Percentiles rank a stretch among this genome's conserved stretches.
phyloP scores from a whole-genome alignment of 177 flowering plant genomes.

The Vitis hybrid region DNA sequence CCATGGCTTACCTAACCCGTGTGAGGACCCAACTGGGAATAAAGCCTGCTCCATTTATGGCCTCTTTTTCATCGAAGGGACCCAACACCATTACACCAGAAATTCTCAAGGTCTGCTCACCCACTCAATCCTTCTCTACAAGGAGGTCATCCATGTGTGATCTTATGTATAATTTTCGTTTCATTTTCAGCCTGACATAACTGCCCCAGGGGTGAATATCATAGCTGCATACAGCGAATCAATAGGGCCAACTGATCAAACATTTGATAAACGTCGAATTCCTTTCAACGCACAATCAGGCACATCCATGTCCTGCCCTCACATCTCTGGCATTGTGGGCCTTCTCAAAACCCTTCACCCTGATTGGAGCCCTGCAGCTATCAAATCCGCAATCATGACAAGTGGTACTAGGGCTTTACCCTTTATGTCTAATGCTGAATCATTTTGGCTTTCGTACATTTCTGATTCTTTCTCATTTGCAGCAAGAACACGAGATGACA shows the following conservation, averaged over 20 bases:
- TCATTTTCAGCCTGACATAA: slow-evolving; percentile 10
- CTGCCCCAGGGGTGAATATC: slow-evolving; percentile 14
- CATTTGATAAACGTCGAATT: neutral
- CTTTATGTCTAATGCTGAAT: neutral
- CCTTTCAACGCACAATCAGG: slow-evolving; percentile 6
- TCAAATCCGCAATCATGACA: slow-evolving; percentile 33
- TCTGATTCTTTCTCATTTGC: slow-evolving; percentile 3
- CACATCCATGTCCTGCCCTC: slow-evolving; percentile 33
- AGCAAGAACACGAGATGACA: slow-evolving; percentile 34
- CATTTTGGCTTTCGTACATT: neutral
- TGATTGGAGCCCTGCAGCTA: slow-evolving; percentile 31
- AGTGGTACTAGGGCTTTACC: slow-evolving; percentile 5
- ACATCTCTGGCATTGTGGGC: slow-evolving; percentile 27
- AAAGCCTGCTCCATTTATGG: slow-evolving; percentile 37
- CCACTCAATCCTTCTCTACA: no score
- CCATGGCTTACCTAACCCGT: slow-evolving; percentile 20
- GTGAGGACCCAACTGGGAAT: slow-evolving; percentile 18
- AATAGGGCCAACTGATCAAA: neutral
- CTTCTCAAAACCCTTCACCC: slow-evolving; percentile 31
- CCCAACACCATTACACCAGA: slow-evolving; percentile 36
- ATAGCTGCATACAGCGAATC: slow-evolving; percentile 9
- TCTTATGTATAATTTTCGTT: neutral
- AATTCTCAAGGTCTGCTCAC: slow-evolving; percentile 30
- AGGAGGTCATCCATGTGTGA: no score
- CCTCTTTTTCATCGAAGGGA: slow-evolving; percentile 32